These are phyloP conservation scores for Physcomitrellopsis africana DNA, from an alignment of 225 moss, liverwort and hornwort genomes.

Conservation along the genomic window DNA sequence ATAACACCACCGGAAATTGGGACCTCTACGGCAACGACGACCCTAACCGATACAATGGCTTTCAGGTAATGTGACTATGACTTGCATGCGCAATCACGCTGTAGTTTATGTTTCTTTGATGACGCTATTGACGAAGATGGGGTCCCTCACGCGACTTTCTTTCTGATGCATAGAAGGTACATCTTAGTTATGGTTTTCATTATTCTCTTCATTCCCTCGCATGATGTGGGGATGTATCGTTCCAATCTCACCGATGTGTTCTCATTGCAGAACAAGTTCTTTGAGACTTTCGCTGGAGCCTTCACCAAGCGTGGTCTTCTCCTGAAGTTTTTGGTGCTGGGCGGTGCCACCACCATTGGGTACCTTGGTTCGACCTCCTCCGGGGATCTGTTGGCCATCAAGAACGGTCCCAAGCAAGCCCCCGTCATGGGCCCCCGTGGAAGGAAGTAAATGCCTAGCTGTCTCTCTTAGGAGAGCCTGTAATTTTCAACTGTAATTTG, in stretches of 20 bases:
- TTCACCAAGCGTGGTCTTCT: slow-evolving; percentile 84
- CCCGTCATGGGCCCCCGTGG: slow-evolving; percentile 59
- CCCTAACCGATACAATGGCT: slow-evolving; percentile 74
- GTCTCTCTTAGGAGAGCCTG: slow-evolving; percentile 37
- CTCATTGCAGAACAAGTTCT: slow-evolving; percentile 75
- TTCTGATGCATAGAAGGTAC: no score
- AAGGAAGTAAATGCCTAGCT: slow-evolving; percentile 45
- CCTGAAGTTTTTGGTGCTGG: slow-evolving; percentile 80
- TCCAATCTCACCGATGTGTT: background rate
- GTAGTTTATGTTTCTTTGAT: no score
- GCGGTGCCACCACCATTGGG: slow-evolving; percentile 80
- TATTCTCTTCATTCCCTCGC: no score
- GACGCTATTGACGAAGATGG: no score
- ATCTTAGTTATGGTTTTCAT: no score
- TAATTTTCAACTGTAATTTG: slow-evolving; percentile 46
- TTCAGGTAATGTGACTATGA: slow-evolving; percentile 54
- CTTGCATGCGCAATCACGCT: no score
- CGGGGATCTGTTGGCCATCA: slow-evolving; percentile 69
- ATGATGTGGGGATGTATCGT: no score
- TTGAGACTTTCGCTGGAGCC: slow-evolving; percentile 70
- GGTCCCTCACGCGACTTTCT: no score
- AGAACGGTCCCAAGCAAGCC: slow-evolving; percentile 54
- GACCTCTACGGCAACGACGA: slow-evolving; percentile 88
- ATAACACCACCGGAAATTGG: slow-evolving; percentile 93
- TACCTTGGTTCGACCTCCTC: slow-evolving; percentile 67